phyloP scores from a whole-genome alignment of 2,329 filamentous ascomycete genomes.

The Verticillium nubilum region DNA sequence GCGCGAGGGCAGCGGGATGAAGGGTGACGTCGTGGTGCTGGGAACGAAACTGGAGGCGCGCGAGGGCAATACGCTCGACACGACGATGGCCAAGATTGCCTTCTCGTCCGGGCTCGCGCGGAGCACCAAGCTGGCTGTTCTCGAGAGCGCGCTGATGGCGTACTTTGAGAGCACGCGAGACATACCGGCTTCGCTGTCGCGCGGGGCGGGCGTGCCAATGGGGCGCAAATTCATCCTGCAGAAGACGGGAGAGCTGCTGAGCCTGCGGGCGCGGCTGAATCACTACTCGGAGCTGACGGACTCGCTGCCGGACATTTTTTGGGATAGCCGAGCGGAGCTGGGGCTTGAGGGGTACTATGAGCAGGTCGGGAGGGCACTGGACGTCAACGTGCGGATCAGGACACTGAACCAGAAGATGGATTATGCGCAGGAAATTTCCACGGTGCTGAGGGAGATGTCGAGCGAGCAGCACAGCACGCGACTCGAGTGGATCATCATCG shows the following conservation, averaged over 20 bases:
- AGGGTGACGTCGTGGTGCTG: constrained; percentile 82
- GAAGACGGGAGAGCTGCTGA: constrained; percentile 89
- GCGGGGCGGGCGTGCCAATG: constrained; percentile 41
- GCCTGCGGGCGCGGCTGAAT: constrained; percentile 86
- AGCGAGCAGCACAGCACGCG: constrained; percentile 86
- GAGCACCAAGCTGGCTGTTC: constrained; percentile 86
- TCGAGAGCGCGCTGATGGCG: constrained; percentile 74
- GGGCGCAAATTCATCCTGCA: constrained; percentile 74
- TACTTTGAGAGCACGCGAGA: constrained; percentile 84
- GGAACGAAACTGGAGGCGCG: constrained; percentile 61
- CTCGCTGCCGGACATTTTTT: constrained; percentile 91
- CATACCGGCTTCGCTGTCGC: constrained; percentile 74
- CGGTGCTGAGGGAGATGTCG: constrained; percentile 77
- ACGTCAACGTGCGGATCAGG: constrained; percentile 87
- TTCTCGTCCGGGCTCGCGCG: constrained; percentile 92
- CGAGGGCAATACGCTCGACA: constrained; percentile 43
- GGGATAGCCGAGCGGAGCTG: constrained; percentile 85
- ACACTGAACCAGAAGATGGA: constrained; percentile 96
- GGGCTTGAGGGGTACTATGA: constrained; percentile 94
- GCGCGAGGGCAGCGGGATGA: constrained; percentile 70
- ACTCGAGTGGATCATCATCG: constrained; percentile 93
- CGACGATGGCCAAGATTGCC: constrained; percentile 85
- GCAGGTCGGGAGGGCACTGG: constrained; percentile 81
- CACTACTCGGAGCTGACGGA: constrained; percentile 97
- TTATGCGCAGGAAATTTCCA: constrained; percentile 93